Evolutionary conservation across 768 basidiomycete genomes (phyloP), one percentile per base, ranked within the genome.

Genomic region (Mycena indigotica): DNA sequence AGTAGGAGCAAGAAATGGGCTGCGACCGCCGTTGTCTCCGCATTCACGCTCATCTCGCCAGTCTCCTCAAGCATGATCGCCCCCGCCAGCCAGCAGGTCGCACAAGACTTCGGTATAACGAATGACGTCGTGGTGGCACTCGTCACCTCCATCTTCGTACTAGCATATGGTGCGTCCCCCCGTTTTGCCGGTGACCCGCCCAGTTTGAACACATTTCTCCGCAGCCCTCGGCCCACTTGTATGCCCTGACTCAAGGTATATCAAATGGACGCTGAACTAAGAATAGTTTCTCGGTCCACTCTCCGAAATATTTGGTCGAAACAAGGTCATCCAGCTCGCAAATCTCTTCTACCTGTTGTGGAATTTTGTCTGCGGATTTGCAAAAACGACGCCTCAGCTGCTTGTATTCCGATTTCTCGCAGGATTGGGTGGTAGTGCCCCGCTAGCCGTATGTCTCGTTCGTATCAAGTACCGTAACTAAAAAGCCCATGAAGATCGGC

Each of bases 31-130:
- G 77, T 88, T 26, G 82, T 88, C 0, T 88, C 88, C 0, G 74
- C 77, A 0, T 90, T 87, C 66, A 86, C 88, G 0, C 86, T 89
- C 66, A 86, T 89, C 30, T 77, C 76, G 5, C 86, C 88, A 0
- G 75, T 91, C 0, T 84, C 88, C 0, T 92, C 90, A 3, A 82
- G 88, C 3, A 89, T 89, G 84, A 74, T 90, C 1, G 85, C 90
- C 0, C 89, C 89, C 0, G 89, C 88, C 0, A 73, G 77, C 0
- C 57, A 61, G 3, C 77, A 83, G 52, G 63, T 92, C 0, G 84
- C 76, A 15, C 56, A 67, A 2, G 69, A 83, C 19, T 85, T 91
- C 58, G 76, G 81, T 1, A 78, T 90, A 25, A 83, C 78, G 8
- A 84, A 67, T 64, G 58, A 63, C 2, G 79, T 75, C 0, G 52